Evolutionary conservation across 108 stramenopile genomes (phyloP).

Genomic region (Aureococcus anophagefferens): DNA sequence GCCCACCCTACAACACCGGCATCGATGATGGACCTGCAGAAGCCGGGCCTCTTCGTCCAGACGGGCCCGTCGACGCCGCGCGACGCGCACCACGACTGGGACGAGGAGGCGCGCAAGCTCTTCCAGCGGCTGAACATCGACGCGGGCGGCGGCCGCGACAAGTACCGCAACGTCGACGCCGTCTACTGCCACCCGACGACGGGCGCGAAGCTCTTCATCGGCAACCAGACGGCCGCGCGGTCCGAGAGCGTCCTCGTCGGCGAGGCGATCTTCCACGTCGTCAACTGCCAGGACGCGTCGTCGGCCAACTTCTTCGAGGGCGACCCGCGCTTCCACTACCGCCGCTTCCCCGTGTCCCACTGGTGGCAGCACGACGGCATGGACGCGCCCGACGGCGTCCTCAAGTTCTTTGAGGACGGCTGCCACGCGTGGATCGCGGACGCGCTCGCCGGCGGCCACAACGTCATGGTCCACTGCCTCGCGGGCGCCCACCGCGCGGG

Average conservation of each 20-base stretch:
- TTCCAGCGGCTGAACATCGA: constrained; percentile 15
- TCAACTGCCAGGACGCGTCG: constrained; percentile 16
- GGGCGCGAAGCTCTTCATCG: constrained; percentile 22
- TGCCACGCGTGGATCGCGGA: constrained; percentile 17
- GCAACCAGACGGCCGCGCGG: constrained; percentile 22
- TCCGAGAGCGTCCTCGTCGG: background rate
- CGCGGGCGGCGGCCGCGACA: too few relatives aligned
- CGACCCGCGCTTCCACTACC: constrained; percentile 5
- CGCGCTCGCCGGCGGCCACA: constrained; percentile 2
- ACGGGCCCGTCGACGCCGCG: too few relatives aligned
- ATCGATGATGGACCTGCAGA: too few relatives aligned
- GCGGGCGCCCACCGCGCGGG: constrained; percentile 45
- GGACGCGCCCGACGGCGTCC: background rate
- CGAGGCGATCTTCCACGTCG: constrained; percentile 18
- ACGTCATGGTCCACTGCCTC: constrained; percentile 36
- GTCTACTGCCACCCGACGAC: constrained; percentile 13
- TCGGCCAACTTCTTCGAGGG: constrained; percentile 4
- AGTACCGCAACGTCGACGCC: constrained; percentile 20
- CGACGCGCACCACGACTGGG: too few relatives aligned
- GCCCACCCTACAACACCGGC: too few relatives aligned
- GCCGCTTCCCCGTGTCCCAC: constrained; percentile 7
- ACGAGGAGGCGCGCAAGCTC: constrained; percentile 12
- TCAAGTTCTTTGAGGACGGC: constrained; percentile 7
- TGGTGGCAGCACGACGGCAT: constrained; percentile 2
- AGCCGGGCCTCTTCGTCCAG: too few relatives aligned